These are phyloP conservation scores for Gossypium trilobum DNA, from an alignment of 441 rosid genomes.

Conservation along the genomic window DNA sequence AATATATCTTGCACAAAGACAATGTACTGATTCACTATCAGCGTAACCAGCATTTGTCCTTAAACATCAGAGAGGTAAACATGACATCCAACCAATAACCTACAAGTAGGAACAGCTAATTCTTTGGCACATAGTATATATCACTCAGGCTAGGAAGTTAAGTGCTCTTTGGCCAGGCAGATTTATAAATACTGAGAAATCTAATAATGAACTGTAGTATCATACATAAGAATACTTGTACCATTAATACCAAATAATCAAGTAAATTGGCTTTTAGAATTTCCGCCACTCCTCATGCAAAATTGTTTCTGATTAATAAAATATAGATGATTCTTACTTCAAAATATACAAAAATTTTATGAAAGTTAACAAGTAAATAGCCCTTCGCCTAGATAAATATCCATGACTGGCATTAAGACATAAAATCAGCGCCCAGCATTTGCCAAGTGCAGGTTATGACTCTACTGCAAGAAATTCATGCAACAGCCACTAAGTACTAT, in stretches of 20 bases:
- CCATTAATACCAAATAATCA: neutral
- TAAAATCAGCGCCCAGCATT: neutral
- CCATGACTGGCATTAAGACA: neutral
- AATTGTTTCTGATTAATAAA: slow-evolving; percentile 4
- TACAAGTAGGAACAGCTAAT: neutral
- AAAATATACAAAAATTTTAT: neutral
- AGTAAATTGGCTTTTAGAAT: neutral
- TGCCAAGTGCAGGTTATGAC: neutral
- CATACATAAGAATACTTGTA: neutral
- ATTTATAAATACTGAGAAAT: neutral
- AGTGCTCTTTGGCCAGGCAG: neutral
- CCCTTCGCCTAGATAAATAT: neutral
- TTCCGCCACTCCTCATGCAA: neutral
- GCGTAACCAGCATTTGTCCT: neutral
- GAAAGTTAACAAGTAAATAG: neutral
- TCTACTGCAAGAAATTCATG: neutral
- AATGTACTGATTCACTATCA: neutral
- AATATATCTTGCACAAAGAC: neutral
- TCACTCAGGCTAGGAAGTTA: neutral
- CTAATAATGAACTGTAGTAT: neutral
- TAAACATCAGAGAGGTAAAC: neutral
- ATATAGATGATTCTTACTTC: neutral
- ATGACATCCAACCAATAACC: neutral
- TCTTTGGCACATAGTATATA: neutral
- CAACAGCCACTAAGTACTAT: neutral